Percentiles rank a stretch among this genome's conserved stretches.
Evolutionary conservation across 2,329 filamentous ascomycete species (phyloP).

Genomic region (Tolypocladium nubicola): DNA sequence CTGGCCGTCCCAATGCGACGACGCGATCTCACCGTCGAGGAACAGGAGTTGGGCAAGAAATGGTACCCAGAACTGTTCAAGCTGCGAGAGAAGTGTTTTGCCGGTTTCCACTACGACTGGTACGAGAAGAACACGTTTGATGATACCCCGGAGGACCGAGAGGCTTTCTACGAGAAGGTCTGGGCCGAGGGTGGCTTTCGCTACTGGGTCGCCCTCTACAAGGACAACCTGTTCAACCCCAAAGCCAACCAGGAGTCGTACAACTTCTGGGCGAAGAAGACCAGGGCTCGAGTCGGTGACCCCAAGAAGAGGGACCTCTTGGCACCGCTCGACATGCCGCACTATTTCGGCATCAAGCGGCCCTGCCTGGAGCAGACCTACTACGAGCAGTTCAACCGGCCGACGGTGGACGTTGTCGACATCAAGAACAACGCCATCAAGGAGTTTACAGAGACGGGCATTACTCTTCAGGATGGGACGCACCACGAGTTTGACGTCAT

Average conservation of each 20-base stretch:
- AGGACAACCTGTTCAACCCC: constrained; percentile 33
- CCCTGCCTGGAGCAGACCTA: constrained; percentile 31
- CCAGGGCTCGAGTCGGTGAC: constrained; percentile 37
- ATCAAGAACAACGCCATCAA: constrained; percentile 28
- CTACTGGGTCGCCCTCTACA: constrained; percentile 43
- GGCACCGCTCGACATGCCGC: constrained; percentile 39
- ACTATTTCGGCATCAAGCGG: constrained; percentile 44
- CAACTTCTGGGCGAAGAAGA: constrained; percentile 44
- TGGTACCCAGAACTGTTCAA: constrained; percentile 41
- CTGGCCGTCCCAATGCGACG: constrained; percentile 52
- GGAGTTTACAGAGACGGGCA: constrained; percentile 29
- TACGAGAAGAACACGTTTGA: constrained; percentile 44
- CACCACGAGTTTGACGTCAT: constrained; percentile 32
- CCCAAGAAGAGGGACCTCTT: constrained; percentile 37
- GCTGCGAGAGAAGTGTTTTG: constrained; percentile 40
- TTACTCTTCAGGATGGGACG: constrained; percentile 27
- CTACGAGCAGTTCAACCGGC: constrained; percentile 36
- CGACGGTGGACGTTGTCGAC: constrained; percentile 30
- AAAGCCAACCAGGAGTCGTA: constrained; percentile 43
- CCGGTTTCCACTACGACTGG: constrained; percentile 49
- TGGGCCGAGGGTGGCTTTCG: constrained; percentile 44
- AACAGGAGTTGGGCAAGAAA: constrained; percentile 31
- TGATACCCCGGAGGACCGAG: constrained; percentile 36
- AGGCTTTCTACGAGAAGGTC: constrained; percentile 34
- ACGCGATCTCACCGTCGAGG: constrained; percentile 22